Evolutionary conservation across 331 rosid species (phyloP).

Genomic region (Saraca asoca): DNA sequence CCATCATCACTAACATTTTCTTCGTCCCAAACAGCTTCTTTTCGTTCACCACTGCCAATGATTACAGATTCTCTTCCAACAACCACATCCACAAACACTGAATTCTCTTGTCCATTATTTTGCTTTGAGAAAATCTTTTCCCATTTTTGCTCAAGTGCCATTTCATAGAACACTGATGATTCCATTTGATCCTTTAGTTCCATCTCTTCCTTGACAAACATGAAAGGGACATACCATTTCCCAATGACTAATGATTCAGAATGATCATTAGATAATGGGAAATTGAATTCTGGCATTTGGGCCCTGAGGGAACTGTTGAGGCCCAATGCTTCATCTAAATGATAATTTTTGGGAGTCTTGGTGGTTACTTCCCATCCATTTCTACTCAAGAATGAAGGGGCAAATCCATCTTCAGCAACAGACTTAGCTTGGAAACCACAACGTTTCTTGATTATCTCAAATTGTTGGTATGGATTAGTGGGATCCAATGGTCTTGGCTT

Average conservation of each 20-base stretch:
- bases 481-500: slow-evolving; percentile 41
- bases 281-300: slow-evolving; percentile 34
- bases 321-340: slow-evolving; percentile 41
- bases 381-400: slow-evolving; percentile 46
- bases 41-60: slow-evolving; percentile 20
- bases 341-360: slow-evolving; percentile 22
- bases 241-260: slow-evolving; percentile 40
- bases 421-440: background rate
- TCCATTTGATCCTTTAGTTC: slow-evolving; percentile 21
- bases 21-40: slow-evolving; percentile 17
- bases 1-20: slow-evolving; percentile 1
- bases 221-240: slow-evolving; percentile 49
- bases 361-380: slow-evolving; percentile 36
- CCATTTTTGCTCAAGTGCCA: slow-evolving; percentile 32
- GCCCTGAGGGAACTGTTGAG: slow-evolving; percentile 34
- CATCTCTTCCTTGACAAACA: slow-evolving; percentile 33
- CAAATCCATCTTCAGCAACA: slow-evolving; percentile 41
- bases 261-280: slow-evolving; percentile 32
- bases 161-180: slow-evolving; percentile 3
- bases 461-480: slow-evolving; percentile 42
- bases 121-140: slow-evolving; percentile 35
- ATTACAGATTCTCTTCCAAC: slow-evolving; percentile 31
- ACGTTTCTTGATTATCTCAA: slow-evolving; percentile 38
- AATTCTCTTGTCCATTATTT: background rate
- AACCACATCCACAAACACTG: slow-evolving; percentile 36